These are phyloP conservation scores for Podila minutissima DNA, from an alignment of 192 early-diverging fungal genomes.

Conservation along the genomic window DNA sequence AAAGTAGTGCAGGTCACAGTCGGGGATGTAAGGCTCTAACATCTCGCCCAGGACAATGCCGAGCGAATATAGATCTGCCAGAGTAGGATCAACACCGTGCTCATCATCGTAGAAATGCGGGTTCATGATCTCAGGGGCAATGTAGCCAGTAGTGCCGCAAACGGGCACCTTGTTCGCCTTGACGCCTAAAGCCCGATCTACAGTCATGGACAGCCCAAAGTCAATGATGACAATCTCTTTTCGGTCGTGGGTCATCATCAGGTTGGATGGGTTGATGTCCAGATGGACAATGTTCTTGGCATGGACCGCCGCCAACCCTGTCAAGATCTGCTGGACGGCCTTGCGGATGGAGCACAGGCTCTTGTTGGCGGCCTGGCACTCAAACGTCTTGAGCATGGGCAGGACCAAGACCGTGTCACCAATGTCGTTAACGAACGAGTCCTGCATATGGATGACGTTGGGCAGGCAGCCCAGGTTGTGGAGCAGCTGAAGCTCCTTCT, in stretches of 20 bases:
- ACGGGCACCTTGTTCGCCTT: slow-evolving; percentile 23
- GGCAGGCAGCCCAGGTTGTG: slow-evolving; percentile 52
- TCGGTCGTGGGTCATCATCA: slow-evolving; percentile 58
- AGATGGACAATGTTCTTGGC: slow-evolving; percentile 71
- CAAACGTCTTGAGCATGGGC: slow-evolving; percentile 63
- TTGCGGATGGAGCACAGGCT: slow-evolving; percentile 61
- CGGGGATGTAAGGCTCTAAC: slow-evolving; percentile 78
- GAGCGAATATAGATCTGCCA: slow-evolving; percentile 75
- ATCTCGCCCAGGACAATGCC: slow-evolving; percentile 81
- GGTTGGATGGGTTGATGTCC: slow-evolving; percentile 72
- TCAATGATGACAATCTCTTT: slow-evolving; percentile 78
- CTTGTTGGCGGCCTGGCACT: slow-evolving; percentile 57
- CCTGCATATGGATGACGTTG: slow-evolving; percentile 66
- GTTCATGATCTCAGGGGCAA: slow-evolving; percentile 71
- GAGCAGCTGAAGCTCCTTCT: slow-evolving; percentile 68
- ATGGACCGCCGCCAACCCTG: slow-evolving; percentile 69
- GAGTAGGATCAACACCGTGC: slow-evolving; percentile 41
- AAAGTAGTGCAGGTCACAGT: slow-evolving; percentile 71
- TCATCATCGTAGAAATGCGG: slow-evolving; percentile 11
- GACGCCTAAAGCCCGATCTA: slow-evolving; percentile 21
- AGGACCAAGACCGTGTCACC: slow-evolving; percentile 70
- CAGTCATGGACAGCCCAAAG: slow-evolving; percentile 71
- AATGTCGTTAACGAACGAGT: slow-evolving; percentile 69
- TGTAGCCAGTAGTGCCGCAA: slow-evolving; percentile 79
- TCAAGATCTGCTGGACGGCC: slow-evolving; percentile 60